Base-by-base conservation (phyloP, 2,329 filamentous ascomycete species). In the Neurospora sp. region DNA sequence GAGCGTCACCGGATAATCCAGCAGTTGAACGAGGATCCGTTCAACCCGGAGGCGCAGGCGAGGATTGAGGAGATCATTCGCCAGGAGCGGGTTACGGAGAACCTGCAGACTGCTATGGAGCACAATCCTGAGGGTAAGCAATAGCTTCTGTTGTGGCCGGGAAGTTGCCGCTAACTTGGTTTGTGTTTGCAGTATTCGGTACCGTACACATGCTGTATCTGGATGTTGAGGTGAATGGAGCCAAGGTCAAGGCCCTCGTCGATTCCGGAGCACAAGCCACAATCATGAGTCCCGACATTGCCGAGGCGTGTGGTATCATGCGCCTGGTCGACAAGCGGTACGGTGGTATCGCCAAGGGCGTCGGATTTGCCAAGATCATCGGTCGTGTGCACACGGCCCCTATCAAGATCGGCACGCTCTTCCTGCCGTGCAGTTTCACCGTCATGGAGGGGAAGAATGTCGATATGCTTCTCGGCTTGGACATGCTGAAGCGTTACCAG, bases 361-460 rank as follows among this genome's bases (percentile, higher is more conserved):
- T 99, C 2, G 96, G 96, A 69, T 98, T 96, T 0, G 96, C 96
- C 33, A 91, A 90, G 70, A 98, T 99, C 75, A 89, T 99, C 23
- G 96, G 96, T 39, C 92, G 96, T 68, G 96, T 99, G 3, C 96
- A 99, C 80, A 93, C 92, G 28, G 96, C 96, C 10, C 93, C 95
- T 80, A 96, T 99, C 80, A 95, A 92, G 80, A 96, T 99, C 74
- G 96, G 95, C 68, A 88, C 87, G 57, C 87, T 95, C 72, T 93
- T 93, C 78, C 84, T 99, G 75, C 91, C 95, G 2, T 98, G 94
- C 82, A 96, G 93, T 71, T 99, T 99, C 80, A 99, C 96, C 3
- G 96, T 99, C 77, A 99, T 99, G 96, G 96, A 99, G 82, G 96
- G 96, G 73, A 99, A 98, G 81, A 89, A 93, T 68, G 96, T 99